Base-by-base conservation (phyloP, 2,329 filamentous ascomycete species). In the Colletotrichum sublineola region DNA sequence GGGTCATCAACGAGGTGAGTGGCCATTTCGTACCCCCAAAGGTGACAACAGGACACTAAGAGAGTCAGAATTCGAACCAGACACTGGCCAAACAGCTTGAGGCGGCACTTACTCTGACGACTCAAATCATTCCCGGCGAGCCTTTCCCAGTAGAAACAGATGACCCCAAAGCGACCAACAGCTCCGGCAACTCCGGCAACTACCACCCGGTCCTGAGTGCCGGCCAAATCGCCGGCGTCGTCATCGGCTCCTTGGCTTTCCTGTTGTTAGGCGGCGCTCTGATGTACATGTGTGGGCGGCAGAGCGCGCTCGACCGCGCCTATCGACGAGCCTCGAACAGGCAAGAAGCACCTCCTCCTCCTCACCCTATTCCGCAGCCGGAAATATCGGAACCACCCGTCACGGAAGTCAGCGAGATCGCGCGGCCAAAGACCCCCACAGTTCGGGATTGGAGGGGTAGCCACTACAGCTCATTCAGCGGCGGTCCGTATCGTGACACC, bases 1-100 rank as follows among this genome's bases (percentile, higher is more conserved):
- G 93, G 3, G 92, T 89, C 1, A 91, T 96, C 75, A 96, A 95
- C 77, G 88, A 91, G 8, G 88, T 91, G 83, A 73, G 84, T 69
- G 29, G 36, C 7, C 40, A 29, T 38, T 11, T 5, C n/a, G 58
- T 36, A 44, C 24, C 33, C 33, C 9, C 2, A 9, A 3, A 9
- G 20, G 55, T 40, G 8, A 18, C 40, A 12, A 20, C 15, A 1
- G 2, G 20, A 24, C 52, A 53, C 75, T 78, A 52, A 77, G 66
- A 40, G 24, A 3, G 55, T 3, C 50, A 81, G 77, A 90, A 89
- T 75, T 66, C 79, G 7, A 88, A 84, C 0, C 81, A 84, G 67
- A 87, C 86, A 0, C 82, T 87, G 52, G 81, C 84, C 9, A 75
- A 79, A 8, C 89, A 90, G 77, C 82, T 85, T 33, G 75, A 82